Evolutionary conservation across 768 basidiomycete genomes (phyloP), one percentile per base, ranked within the genome.

Genomic region (Asterophora lycoperdoides): DNA sequence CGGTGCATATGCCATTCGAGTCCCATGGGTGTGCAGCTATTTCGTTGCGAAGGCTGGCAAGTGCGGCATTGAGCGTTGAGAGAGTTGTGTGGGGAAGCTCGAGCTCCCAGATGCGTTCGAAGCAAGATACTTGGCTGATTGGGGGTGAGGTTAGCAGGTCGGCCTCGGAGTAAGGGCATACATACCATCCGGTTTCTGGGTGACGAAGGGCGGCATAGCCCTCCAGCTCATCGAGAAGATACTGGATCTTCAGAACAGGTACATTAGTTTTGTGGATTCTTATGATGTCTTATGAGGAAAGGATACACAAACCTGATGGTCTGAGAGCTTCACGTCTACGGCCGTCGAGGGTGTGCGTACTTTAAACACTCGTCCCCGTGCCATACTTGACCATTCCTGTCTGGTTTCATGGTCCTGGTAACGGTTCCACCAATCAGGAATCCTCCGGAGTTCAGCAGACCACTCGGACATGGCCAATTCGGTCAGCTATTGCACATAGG

Each of bases 81-180:
- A 48, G 9, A 37, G 59, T 55, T 19, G 71, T 40, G 29, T 32
- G 9, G 30, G 46, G 29, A 42, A 55, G 34, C 3, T 64, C 58
- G 0, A 71, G 69, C 54, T 78, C 72, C 77, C 77, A 80, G 17
- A 80, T 75, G 15, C 79, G 72, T 41, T 79, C 77, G 52, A 77
- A 79, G 54, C 74, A 77, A n/a, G 79, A 78, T 5, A 78, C 69
- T 57, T 79, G 70, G 54, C 79, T 80, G 4, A 23, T 23, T 23
- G 23, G 23, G 23, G 23, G 23, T 23, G 3, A 6, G 23, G 3
- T 23, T 23, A 23, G 23, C 23, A 23, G 3, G 23, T 6, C 23
- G 23, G 6, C 23, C 3, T 6, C 3, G 6, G 23, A 23, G 3
- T 23, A 23, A 23, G 3, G 23, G 23, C 23, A 41, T 2, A 49